Base-by-base conservation (phyloP, 176 grass and related monocot species). In the Avena eriantha region DNA sequence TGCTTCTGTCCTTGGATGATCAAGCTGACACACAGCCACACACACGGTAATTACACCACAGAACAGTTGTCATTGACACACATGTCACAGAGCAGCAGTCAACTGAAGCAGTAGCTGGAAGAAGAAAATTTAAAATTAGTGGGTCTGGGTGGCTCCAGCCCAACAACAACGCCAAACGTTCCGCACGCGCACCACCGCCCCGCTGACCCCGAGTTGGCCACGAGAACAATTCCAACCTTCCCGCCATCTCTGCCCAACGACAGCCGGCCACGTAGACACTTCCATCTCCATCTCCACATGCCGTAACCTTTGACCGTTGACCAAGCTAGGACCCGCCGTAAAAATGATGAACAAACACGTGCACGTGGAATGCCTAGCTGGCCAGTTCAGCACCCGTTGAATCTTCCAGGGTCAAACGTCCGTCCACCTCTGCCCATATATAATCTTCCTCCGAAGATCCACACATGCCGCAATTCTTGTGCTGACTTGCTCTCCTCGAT, bases 321-420 rank as follows among this genome's bases (percentile, higher is more conserved):
- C 84, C 75, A 10, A 39, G 70, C 78, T 29, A 17, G 43, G 55
- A 26, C 63, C 23, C 45, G 72, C 73, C 47, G 48, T 34, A 76
- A 76, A 76, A 76, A 51, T 9, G 49, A 33, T 34, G 54, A 48
- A n/a, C 70, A 21, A n/a, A 36, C 89, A 87, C 74, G 45, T 83
- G 73, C 49, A 17, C 48, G 34, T 31, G 26, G 26, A 76, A 76
- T 6, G 11, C 70, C 16, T 3, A 68, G 65, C 31, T 68, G 15
- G 60, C 63, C 14, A 58, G 3, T 46, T n/a, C 73, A 49, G 53
- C 69, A n/a, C 24, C 21, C 36, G 57, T 80, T 66, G 60, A 89
- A 71, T 23, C 79, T 77, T 89, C 79, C 63, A 63, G 63, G 69
- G 93, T 95, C 93, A 95, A 95, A 67, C 68, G 50, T 46, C 73